Base-by-base conservation (phyloP, 495 filamentous ascomycete species). In the Podospora sp. region DNA sequence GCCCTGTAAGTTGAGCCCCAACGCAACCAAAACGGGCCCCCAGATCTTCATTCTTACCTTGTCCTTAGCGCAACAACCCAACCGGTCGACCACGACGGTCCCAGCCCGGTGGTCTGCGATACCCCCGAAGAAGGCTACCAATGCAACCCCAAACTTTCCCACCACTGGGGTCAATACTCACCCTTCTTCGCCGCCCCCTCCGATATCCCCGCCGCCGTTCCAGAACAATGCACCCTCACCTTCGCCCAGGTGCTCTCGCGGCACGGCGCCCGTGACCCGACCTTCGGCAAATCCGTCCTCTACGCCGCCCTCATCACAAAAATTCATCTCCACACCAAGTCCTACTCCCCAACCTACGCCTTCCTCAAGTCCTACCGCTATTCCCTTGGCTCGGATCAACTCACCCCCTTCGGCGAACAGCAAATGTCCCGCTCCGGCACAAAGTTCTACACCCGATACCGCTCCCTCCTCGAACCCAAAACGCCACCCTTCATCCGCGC, bases 111-210 rank as follows among this genome's bases (percentile, higher is more conserved):
- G 6, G 29, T 49, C 16, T 93, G 90, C 76, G 88, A 90, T 72
- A 85, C 81, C 2, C 77, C 88, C 16, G 68, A 85, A 16, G 70
- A 76, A 59, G 92, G 91, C 27, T 93, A 88, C 74, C 85, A 88
- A 68, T 82, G 80, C 55, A 62, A 66, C 56, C 63, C 67, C 6
- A 40, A 82, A 18, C 80, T 89, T 52, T 86, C 91, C 4, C 92
- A 90, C 66, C 84, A 77, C 65, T 96, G 92, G 93, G 93, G 92
- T 62, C 91, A 93, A 72, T 95, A 97, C 77, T 91, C 91, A 22
- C 92, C 93, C 16, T 93, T 86, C 76, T 96, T 90, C 80, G 83
- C 86, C 0, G 87, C 93, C 2, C 84, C 87, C 25, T 90, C 91
- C 0, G 75, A 85, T 7, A 82, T 92, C 51, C 79, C 85, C 4